Evolutionary conservation across 805 yeast species (phyloP).

Genomic region (Tetrapisispora pingtungensis): DNA sequence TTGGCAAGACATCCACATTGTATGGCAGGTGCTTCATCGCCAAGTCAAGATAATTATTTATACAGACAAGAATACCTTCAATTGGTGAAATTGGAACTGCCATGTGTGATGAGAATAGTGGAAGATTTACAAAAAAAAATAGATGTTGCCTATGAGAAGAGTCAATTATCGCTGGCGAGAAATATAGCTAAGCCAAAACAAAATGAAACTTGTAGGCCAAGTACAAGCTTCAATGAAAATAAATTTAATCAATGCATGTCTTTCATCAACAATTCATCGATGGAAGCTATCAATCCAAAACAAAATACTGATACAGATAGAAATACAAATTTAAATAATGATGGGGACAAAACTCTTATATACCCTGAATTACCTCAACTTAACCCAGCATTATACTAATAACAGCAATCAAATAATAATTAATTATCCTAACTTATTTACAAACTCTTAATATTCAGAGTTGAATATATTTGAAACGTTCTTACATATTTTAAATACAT

Average conservation of each 20-base stretch:
- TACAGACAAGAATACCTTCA: slow-evolving; percentile 19
- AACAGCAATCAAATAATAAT: background rate
- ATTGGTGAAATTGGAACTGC: slow-evolving; percentile 25
- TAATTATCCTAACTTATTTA: background rate
- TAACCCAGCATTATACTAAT: slow-evolving; percentile 10
- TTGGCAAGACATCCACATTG: slow-evolving; percentile 23
- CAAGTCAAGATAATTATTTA: slow-evolving; percentile 5
- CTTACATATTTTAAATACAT: background rate
- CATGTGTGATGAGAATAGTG: slow-evolving; percentile 22
- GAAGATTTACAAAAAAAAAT: slow-evolving; percentile 21
- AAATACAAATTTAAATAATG: background rate
- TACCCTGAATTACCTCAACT: slow-evolving; percentile 26
- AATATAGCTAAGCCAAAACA: slow-evolving; percentile 18
- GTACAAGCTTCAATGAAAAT: slow-evolving; percentile 21
- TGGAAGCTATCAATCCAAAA: background rate
- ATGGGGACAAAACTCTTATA: slow-evolving; percentile 1
- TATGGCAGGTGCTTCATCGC: background rate
- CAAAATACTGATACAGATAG: background rate
- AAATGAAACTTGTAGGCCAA: slow-evolving; percentile 7
- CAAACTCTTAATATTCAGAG: background rate
- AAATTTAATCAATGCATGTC: slow-evolving; percentile 20
- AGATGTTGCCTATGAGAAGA: slow-evolving; percentile 14
- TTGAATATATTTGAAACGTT: background rate
- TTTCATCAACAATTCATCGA: slow-evolving; percentile 6
- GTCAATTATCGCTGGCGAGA: slow-evolving; percentile 20